Evolutionary conservation across 371 early-diverging fungal genomes (phyloP), one percentile per base, ranked within the genome.

Genomic region (Mortierella sp.): DNA sequence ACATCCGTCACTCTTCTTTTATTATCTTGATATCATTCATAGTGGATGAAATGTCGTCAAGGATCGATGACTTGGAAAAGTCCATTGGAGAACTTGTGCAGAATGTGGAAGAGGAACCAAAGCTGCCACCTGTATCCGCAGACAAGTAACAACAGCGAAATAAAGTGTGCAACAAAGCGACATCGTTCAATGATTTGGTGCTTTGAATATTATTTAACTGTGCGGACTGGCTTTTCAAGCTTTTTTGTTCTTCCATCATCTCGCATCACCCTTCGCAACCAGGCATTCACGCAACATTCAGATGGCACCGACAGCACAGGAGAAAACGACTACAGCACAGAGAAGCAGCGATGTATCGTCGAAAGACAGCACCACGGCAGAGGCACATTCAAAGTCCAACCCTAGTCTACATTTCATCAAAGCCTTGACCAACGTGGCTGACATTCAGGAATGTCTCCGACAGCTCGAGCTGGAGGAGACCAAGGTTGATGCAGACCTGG

Each of bases 381-480:
- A 81, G 1, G 47, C 70, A 44, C 70, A 70, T 24, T 47, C 71
- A 42, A 48, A 44, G 42, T 28, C 60, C 38, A 76, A 42, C 21
- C 78, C 70, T 5, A 83, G 60, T 45, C 50, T 84, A 13, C 81
- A 84, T n/a, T 78, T 78, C 74, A 80, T 84, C 50, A 77, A 76
- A 52, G 78, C 80, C 42, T 73, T 95, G 34, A 94, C 93, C 11
- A 91, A 94, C 76, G 88, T 95, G 50, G 90, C 91, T 75, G 93
- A 93, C 68, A 93, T 95, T 63, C 90, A 92, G 74, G 90, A 93
- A 78, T 92, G 92, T 74, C 89, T 95, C 50, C 88, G 92, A 47
- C 79, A 91, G 31, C 83, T 95, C 31, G 94, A 94, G 76, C 87
- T 91, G 74, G 94, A 94, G 82, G 95, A 95, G 82, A 92, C 91